phyloP scores from a whole-genome alignment of 306 rosid species.

The Crataegus laevigata region DNA sequence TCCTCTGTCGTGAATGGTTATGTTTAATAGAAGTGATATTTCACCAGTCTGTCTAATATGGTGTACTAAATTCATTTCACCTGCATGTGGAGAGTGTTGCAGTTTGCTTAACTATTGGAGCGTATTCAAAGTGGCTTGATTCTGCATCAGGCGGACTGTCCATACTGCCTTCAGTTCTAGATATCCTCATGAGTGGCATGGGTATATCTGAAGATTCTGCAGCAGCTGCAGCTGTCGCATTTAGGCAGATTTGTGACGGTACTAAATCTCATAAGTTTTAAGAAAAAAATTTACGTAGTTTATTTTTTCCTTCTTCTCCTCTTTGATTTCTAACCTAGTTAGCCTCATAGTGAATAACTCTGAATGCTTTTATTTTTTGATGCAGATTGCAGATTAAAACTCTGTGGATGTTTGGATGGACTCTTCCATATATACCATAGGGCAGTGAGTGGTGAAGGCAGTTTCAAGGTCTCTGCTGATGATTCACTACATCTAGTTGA shows the following conservation, averaged over 20 bases:
- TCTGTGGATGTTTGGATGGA: constrained; percentile 89
- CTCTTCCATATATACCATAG: constrained; percentile 80
- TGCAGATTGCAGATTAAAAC: constrained; percentile 93
- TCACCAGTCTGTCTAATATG: background rate
- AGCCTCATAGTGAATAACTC: background rate
- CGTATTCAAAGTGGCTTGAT: constrained; percentile 97
- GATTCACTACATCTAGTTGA: constrained; percentile 94
- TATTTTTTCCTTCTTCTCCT: background rate
- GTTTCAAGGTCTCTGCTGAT: constrained; percentile 85
- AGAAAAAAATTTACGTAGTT: background rate
- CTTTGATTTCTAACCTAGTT: background rate
- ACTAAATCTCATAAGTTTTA: constrained; percentile 12
- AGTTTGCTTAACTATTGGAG: constrained; percentile 93
- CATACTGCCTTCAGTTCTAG: constrained; percentile 76
- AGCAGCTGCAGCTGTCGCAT: constrained; percentile 96
- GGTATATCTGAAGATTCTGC: constrained; percentile 90
- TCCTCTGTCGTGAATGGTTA: background rate
- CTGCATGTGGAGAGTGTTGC: constrained; percentile 30
- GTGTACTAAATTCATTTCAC: background rate
- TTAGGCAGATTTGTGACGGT: constrained; percentile 97
- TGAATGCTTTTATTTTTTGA: background rate
- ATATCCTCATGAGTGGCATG: constrained; percentile 90
- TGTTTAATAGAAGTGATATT: constrained; percentile 2
- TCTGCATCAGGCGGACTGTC: constrained; percentile 73
- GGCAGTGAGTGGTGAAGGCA: constrained; percentile 84